Conservation (phyloP, 306 rosid genomes). For the Calophaca sinica region DNA sequence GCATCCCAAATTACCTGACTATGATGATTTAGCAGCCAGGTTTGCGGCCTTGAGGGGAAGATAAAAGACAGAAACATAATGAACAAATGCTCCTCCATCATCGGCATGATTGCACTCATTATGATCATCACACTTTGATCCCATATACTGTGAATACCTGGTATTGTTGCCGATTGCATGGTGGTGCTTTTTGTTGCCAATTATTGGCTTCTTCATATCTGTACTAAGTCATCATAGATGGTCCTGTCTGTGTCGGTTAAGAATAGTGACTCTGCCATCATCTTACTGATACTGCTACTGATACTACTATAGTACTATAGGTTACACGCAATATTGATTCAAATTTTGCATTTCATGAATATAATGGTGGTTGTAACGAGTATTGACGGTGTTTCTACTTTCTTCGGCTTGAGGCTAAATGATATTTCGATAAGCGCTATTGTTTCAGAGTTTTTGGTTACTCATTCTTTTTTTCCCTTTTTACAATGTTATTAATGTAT, state of each 20-base stretch:
- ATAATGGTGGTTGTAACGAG: conserved; percentile 32
- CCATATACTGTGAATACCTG: conserved; percentile 32
- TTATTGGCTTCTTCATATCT: conserved; percentile 38
- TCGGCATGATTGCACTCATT: conserved; percentile 34
- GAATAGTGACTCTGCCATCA: conserved; percentile 22
- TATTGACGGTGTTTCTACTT: neutral
- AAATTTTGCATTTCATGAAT: conserved; percentile 28
- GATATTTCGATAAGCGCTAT: conserved; percentile 17
- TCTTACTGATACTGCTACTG: conserved; percentile 13
- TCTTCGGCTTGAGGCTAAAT: conserved; percentile 32
- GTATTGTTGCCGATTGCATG: conserved; percentile 32
- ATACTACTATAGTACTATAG: conserved; percentile 16
- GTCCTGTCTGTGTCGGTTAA: conserved; percentile 31
- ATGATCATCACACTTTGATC: conserved; percentile 36
- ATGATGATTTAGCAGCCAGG: conserved; percentile 84
- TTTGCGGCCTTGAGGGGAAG: conserved; percentile 84
- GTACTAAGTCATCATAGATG: conserved; percentile 22
- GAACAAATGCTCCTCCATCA: conserved; percentile 31
- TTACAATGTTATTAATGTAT: too few relatives aligned
- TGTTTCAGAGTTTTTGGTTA: neutral
- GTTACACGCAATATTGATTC: conserved; percentile 21
- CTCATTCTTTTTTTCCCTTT: too few relatives aligned
- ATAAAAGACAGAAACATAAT: conserved; percentile 41
- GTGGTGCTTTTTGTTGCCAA: conserved; percentile 35
- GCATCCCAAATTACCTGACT: conserved; percentile 94